Percentiles rank a stretch among this genome's conserved stretches.
These are phyloP conservation scores for Suhomyces vadensis DNA, from an alignment of 805 yeast genomes.

Conservation along the genomic window DNA sequence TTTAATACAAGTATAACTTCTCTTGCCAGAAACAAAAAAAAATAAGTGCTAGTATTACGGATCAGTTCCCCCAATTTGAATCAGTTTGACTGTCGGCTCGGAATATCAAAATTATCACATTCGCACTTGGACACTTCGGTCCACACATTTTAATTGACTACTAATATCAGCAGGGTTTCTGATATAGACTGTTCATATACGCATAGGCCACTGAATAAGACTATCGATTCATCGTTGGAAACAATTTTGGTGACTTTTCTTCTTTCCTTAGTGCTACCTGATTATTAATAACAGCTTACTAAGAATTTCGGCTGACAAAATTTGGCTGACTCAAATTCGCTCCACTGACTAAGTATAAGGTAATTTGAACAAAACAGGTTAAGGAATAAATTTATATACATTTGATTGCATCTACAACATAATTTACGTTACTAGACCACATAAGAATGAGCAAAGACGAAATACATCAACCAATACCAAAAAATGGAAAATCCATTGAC, in stretches of 20 bases:
- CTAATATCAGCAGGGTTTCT: neutral
- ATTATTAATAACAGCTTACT: slow-evolving; percentile 1
- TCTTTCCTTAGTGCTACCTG: neutral
- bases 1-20: too few relatives aligned
- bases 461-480: slow-evolving; percentile 3
- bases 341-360: neutral
- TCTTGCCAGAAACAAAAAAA: neutral
- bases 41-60: neutral
- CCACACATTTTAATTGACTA: neutral
- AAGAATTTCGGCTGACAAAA: slow-evolving; percentile 2
- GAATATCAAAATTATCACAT: neutral
- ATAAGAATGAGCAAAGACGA: slow-evolving; percentile 1
- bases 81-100: too few relatives aligned
- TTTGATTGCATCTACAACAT: neutral
- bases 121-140: neutral
- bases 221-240: too few relatives aligned
- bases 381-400: too few relatives aligned
- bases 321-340: slow-evolving; percentile 2
- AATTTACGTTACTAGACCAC: neutral
- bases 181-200: too few relatives aligned
- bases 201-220: too few relatives aligned
- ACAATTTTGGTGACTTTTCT: too few relatives aligned
- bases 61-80: too few relatives aligned
- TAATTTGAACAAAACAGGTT: neutral
- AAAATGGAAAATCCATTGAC: slow-evolving; percentile 6